Evolutionary conservation across 305 asterid species (phyloP).

Genomic region (Fraxinus sp.): DNA sequence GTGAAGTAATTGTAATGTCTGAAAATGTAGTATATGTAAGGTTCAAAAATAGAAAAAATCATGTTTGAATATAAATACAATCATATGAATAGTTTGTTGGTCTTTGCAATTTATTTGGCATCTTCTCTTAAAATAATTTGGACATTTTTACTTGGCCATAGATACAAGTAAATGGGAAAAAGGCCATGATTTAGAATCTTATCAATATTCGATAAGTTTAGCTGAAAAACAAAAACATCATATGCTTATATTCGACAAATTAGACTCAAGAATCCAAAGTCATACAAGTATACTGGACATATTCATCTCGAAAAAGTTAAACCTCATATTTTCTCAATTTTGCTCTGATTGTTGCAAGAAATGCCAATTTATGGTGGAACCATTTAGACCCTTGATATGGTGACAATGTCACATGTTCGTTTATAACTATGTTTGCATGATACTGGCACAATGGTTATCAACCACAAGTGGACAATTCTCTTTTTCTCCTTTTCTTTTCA

Average conservation of each 20-base stretch:
- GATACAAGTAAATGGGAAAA: neutral
- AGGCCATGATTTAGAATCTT: slow-evolving; percentile 1
- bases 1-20: neutral
- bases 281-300: neutral
- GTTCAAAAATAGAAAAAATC: neutral
- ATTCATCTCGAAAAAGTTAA: neutral
- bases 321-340: neutral
- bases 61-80: neutral
- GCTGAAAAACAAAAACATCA: too few relatives aligned
- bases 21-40: neutral
- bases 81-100: slow-evolving; percentile 19
- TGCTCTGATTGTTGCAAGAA: neutral
- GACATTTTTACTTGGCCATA: neutral
- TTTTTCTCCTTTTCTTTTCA: neutral
- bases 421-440: neutral
- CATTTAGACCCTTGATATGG: neutral
- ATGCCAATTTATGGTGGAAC: neutral
- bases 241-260: neutral
- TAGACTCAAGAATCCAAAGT: neutral
- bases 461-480: neutral
- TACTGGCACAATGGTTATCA: neutral
- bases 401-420: neutral
- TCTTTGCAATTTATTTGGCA: neutral
- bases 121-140: neutral
- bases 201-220: too few relatives aligned